These are phyloP conservation scores for Rhizophlyctis rosea DNA, from an alignment of 192 early-diverging fungal species.

Conservation along the genomic window DNA sequence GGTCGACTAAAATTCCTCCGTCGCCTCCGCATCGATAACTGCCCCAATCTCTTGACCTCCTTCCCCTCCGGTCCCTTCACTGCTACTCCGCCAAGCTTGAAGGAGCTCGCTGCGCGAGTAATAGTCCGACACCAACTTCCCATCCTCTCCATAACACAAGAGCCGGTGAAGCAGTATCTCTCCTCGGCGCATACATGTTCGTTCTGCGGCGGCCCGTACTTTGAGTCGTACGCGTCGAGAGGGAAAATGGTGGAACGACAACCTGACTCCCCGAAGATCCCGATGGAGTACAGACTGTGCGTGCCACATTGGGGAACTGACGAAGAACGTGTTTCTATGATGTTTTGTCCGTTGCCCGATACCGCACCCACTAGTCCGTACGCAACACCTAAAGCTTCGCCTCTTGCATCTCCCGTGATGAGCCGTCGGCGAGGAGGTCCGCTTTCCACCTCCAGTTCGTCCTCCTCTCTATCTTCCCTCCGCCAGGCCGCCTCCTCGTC, in stretches of 20 bases:
- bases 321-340: constrained; percentile 55
- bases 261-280: constrained; percentile 18
- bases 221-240: constrained; percentile 58
- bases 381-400: constrained; percentile 1
- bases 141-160: constrained; percentile 45
- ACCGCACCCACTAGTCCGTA: constrained; percentile 46
- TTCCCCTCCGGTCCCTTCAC: constrained; percentile 10
- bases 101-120: constrained; percentile 73
- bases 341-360: constrained; percentile 63
- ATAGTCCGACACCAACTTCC: constrained; percentile 65
- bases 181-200: constrained; percentile 56
- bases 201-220: constrained; percentile 78
- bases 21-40: constrained; percentile 53
- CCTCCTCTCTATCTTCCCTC: no score
- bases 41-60: constrained; percentile 24
- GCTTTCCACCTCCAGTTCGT: no score
- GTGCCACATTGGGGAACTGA: constrained; percentile 73
- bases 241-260: constrained; percentile 63
- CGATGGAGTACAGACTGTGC: constrained; percentile 72
- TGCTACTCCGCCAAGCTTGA: constrained; percentile 57
- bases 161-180: constrained; percentile 65
- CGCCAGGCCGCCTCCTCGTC: no score
- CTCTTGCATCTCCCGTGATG: constrained; percentile 14
- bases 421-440: no score
- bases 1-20: constrained; percentile 66